phyloP scores from a whole-genome alignment of 1,284 basidiomycete genomes.

The Marasmius oreades region DNA sequence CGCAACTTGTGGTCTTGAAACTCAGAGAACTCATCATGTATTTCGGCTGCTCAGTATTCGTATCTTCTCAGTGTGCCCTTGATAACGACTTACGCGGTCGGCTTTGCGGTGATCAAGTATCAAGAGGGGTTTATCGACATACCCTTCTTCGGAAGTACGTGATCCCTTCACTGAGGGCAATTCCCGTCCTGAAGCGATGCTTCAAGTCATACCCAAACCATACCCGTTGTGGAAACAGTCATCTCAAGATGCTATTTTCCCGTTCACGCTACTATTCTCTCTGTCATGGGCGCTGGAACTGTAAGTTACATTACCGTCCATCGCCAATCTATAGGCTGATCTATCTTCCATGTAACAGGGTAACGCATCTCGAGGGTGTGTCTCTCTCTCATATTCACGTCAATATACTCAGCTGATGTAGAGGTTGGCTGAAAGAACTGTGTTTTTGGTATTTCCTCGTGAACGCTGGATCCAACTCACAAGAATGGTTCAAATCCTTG shows the following conservation, averaged over 20 bases:
- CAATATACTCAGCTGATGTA: neutral
- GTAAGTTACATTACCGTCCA: constrained; percentile 35
- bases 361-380: constrained; percentile 74
- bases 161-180: neutral
- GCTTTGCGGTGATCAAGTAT: constrained; percentile 70
- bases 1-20: neutral
- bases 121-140: constrained; percentile 52
- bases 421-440: constrained; percentile 45
- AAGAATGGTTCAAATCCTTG: constrained; percentile 70
- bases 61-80: constrained; percentile 64
- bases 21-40: neutral
- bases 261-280: constrained; percentile 58
- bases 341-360: constrained; percentile 36
- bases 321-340: neutral
- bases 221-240: constrained; percentile 50
- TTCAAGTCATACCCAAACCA: constrained; percentile 64
- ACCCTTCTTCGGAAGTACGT: constrained; percentile 50
- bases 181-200: neutral
- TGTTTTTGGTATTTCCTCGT: constrained; percentile 82
- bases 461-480: constrained; percentile 54
- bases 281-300: constrained; percentile 70
- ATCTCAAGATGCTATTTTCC: constrained; percentile 50
- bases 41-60: constrained; percentile 50
- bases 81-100: constrained; percentile 53
- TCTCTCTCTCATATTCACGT: neutral